These are phyloP conservation scores for Sanghuangporus baumii DNA, from an alignment of 1,284 basidiomycete genomes.

Conservation along the genomic window DNA sequence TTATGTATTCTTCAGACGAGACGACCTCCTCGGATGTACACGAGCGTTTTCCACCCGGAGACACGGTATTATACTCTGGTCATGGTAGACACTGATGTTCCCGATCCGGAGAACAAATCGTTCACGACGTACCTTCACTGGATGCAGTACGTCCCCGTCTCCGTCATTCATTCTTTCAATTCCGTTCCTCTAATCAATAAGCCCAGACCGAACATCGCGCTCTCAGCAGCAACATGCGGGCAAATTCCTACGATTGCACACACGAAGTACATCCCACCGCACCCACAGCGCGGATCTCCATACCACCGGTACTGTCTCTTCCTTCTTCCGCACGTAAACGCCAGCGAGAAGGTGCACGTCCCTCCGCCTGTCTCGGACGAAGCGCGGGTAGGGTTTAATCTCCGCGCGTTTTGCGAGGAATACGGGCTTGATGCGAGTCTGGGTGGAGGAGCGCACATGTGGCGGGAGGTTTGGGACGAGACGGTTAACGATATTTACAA, in stretches of 20 bases:
- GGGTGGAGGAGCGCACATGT: slow-evolving; percentile 80
- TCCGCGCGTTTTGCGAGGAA: slow-evolving; percentile 53
- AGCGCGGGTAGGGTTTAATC: slow-evolving; percentile 55
- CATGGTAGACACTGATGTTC: slow-evolving; percentile 88
- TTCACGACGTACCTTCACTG: slow-evolving; percentile 83
- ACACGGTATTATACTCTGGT: slow-evolving; percentile 83
- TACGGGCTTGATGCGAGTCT: slow-evolving; percentile 47
- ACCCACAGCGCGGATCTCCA: slow-evolving; percentile 78
- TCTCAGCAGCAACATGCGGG: slow-evolving; percentile 53
- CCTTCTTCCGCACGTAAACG: slow-evolving; percentile 62
- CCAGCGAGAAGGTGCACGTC: slow-evolving; percentile 32
- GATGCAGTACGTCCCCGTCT: slow-evolving; percentile 63
- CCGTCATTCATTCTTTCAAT: background rate
- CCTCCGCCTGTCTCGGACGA: slow-evolving; percentile 29
- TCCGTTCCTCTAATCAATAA: background rate
- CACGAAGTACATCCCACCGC: slow-evolving; percentile 78
- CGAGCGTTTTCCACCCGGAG: slow-evolving; percentile 77
- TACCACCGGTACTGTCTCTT: slow-evolving; percentile 84
- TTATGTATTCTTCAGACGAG: slow-evolving; percentile 43
- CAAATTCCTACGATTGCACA: slow-evolving; percentile 42
- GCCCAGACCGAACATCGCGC: slow-evolving; percentile 71
- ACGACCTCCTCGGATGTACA: slow-evolving; percentile 56
- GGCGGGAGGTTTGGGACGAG: slow-evolving; percentile 73
- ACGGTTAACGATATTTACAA: slow-evolving; percentile 63
- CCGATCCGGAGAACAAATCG: slow-evolving; percentile 56